phyloP scores from a whole-genome alignment of 2,329 filamentous ascomycete genomes.

The Ceratocystis diversiconidia region DNA sequence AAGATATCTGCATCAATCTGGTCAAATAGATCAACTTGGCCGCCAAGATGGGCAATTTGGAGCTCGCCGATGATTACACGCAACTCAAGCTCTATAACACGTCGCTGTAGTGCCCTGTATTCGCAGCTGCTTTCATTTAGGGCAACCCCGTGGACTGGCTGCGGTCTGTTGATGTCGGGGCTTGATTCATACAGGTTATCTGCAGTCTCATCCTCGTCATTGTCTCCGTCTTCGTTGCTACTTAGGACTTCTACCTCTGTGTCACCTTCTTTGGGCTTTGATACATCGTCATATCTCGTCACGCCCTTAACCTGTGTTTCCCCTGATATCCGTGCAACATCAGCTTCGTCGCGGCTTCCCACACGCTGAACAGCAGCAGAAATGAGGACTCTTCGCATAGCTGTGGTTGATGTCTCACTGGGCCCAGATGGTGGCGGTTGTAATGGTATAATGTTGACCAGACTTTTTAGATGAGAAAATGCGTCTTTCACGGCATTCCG shows the following conservation, averaged over 20 bases:
- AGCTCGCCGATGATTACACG: slow-evolving; percentile 4
- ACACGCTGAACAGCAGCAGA: background rate
- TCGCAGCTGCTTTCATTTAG: background rate
- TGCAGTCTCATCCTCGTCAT: background rate
- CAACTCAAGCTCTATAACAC: slow-evolving; percentile 10
- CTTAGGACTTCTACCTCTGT: background rate
- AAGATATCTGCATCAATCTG: slow-evolving; percentile 1
- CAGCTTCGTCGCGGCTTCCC: background rate
- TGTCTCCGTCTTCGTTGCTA: background rate
- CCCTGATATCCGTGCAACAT: background rate
- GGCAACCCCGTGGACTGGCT: background rate
- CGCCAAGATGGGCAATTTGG: background rate
- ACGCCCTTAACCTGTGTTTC: background rate
- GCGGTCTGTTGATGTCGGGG: background rate
- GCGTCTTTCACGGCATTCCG: background rate
- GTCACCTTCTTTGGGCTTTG: background rate
- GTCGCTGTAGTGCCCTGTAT: background rate
- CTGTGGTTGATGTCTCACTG: background rate
- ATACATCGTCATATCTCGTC: background rate
- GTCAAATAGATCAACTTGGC: slow-evolving; percentile 1
- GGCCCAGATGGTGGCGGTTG: background rate
- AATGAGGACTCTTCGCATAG: background rate
- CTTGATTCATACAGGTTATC: background rate
- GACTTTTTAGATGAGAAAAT: background rate
- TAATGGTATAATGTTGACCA: background rate